These are phyloP conservation scores for Lachnellula arida DNA, from an alignment of 2,329 filamentous ascomycete genomes.

Conservation along the genomic window DNA sequence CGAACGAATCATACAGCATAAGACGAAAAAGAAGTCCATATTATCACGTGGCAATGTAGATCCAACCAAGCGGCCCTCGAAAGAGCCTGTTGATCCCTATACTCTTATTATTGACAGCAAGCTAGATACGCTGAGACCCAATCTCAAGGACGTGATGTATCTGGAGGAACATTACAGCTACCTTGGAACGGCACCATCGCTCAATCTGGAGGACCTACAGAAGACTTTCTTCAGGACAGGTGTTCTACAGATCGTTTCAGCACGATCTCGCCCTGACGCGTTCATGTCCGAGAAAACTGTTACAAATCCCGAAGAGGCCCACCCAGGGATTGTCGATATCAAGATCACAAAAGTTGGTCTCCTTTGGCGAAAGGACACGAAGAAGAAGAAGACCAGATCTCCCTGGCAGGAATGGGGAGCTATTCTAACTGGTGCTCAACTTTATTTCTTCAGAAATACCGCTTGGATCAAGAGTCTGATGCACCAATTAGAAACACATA, in stretches of 20 bases:
- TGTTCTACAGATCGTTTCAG: slow-evolving; percentile 90
- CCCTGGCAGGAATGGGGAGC: slow-evolving; percentile 99
- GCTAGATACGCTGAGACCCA: slow-evolving; percentile 76
- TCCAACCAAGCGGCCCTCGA: slow-evolving; percentile 57
- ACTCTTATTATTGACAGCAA: slow-evolving; percentile 88
- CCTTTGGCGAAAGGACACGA: slow-evolving; percentile 88
- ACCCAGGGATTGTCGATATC: slow-evolving; percentile 92
- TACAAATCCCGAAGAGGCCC: slow-evolving; percentile 78
- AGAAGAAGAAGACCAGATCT: slow-evolving; percentile 89
- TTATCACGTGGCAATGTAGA: slow-evolving; percentile 63
- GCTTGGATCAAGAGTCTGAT: slow-evolving; percentile 89
- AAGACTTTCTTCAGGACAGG: slow-evolving; percentile 88
- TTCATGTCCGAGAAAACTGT: slow-evolving; percentile 87
- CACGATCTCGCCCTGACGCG: slow-evolving; percentile 86
- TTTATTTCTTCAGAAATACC: slow-evolving; percentile 94
- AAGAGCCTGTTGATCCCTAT: slow-evolving; percentile 92
- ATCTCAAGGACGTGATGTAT: slow-evolving; percentile 85
- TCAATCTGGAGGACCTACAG: slow-evolving; percentile 79
- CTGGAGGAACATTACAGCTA: slow-evolving; percentile 91
- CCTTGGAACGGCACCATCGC: slow-evolving; percentile 65
- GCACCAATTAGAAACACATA: slow-evolving; percentile 77
- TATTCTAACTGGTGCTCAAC: slow-evolving; percentile 89
- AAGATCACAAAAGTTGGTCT: slow-evolving; percentile 95
- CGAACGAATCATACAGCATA: slow-evolving; percentile 66
- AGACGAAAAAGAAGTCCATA: slow-evolving; percentile 64